phyloP scores from a whole-genome alignment of 352 stramenopile species.

The Globisporangium cederbergense region DNA sequence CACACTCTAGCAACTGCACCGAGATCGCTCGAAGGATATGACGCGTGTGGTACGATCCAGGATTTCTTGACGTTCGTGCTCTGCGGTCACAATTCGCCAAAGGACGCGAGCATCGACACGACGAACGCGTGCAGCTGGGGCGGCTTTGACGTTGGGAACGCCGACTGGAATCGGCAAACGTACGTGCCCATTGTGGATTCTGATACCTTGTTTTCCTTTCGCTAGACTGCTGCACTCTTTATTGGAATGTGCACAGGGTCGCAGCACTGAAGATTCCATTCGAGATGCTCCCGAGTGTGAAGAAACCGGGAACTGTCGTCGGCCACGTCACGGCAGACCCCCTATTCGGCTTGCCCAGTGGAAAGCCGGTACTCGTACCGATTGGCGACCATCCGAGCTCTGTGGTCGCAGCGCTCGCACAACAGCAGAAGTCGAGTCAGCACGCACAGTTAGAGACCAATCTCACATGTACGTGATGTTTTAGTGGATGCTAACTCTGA shows the following conservation, averaged over 20 bases:
- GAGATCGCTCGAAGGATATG: conserved; percentile 38
- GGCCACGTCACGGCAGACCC: conserved; percentile 20
- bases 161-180: conserved; percentile 42
- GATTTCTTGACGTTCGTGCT: conserved; percentile 74
- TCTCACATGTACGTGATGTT: conserved; percentile 35
- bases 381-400: conserved; percentile 83
- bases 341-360: conserved; percentile 28
- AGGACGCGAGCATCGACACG: conserved; percentile 55
- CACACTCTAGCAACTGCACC: conserved; percentile 40
- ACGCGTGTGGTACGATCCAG: conserved; percentile 77
- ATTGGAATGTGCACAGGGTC: conserved; percentile 27
- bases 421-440: conserved; percentile 22
- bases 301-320: conserved; percentile 44
- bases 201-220: no score
- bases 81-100: conserved; percentile 41
- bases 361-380: conserved; percentile 44
- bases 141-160: conserved; percentile 38
- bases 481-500: conserved; percentile 15
- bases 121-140: conserved; percentile 82
- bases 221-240: not conserved
- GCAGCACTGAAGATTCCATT: conserved; percentile 52
- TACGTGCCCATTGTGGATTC: conserved; percentile 15
- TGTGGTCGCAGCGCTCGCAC: conserved; percentile 46
- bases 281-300: conserved; percentile 57
- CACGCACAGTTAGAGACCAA: conserved; percentile 26